Percentiles rank a stretch among this genome's conserved stretches.
Conservation (phyloP, 2,329 filamentous ascomycete genomes). For the Colletotrichum sidae region DNA sequence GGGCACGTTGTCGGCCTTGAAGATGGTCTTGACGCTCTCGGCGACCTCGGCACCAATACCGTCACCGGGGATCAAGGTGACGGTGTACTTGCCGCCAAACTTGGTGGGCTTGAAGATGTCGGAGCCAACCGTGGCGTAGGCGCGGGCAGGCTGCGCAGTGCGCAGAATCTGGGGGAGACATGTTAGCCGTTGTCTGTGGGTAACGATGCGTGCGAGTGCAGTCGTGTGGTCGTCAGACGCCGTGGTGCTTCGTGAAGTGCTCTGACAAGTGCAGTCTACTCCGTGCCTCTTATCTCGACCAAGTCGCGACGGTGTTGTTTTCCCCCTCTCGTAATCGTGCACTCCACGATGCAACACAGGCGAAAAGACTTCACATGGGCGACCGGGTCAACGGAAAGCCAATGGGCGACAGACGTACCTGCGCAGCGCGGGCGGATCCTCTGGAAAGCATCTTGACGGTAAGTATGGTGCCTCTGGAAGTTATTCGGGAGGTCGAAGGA, state of each 20-base stretch:
- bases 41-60: conserved; percentile 98
- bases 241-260: no score
- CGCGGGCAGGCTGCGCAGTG: conserved; percentile 59
- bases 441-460: conserved; percentile 67
- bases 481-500: conserved; percentile 22
- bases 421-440: conserved; percentile 66
- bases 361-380: conserved; percentile 6
- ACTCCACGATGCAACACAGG: no score
- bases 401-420: conserved; percentile 58
- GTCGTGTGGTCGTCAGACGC: neutral
- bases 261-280: no score
- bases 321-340: no score
- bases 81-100: conserved; percentile 99
- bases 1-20: conserved; percentile 99
- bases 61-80: conserved; percentile 97
- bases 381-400: conserved; percentile 10
- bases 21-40: conserved; percentile 98
- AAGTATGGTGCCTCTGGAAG: conserved; percentile 32
- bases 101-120: conserved; percentile 99
- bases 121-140: conserved; percentile 85
- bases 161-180: conserved; percentile 59
- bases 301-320: no score
- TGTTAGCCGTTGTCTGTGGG: conserved; percentile 40
- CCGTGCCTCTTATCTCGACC: no score
- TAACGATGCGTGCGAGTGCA: conserved; percentile 33